Evolutionary conservation across 805 yeast genomes (phyloP), one percentile per base, ranked within the genome.

Genomic region (Candida insectalens): DNA sequence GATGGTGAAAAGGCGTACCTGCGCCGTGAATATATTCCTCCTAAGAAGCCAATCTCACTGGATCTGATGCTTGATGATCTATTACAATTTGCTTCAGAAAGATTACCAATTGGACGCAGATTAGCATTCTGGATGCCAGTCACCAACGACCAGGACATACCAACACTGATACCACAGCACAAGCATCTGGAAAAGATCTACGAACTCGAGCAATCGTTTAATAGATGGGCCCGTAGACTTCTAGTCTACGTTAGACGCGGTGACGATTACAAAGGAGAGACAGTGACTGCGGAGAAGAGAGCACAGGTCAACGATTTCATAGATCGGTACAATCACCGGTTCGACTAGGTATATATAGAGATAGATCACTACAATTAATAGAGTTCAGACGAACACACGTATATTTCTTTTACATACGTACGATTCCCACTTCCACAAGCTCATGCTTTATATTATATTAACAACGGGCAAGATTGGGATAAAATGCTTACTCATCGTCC

Each of bases 41-140:
- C 97, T 0, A 89, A 89, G 51, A 88, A 84, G 54, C 89, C 95
- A 1, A 87, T 85, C 50, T 80, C 82, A 37, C 65, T 92, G 44
- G 84, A 83, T 42, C 62, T 74, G 29, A 61, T 92, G 43, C 60
- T 92, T 26, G 83, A 80, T 45, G 96, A 89, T 51, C 61, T 92
- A 25, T 61, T 92, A 27, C 55, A 65, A 15, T 92, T 81, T 62
- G 70, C 95, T 0, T 74, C 87, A 3, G 63, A 67, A 10, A 70
- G 88, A 45, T 63, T 92, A 35, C 83, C 82, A 0, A 58, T 74
- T 3, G 73, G 72, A 6, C 95, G 96, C 1, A 63, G 97, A 42
- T 63, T 92, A 23, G 83, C 92, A 19, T 88, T 87, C 55, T 92
- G 98, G 98, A 84, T 88, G 92, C 98, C 98, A 0, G 81, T 94